Evolutionary conservation across 2,329 filamentous ascomycete genomes (phyloP).

Genomic region (Colletotrichum sp.): DNA sequence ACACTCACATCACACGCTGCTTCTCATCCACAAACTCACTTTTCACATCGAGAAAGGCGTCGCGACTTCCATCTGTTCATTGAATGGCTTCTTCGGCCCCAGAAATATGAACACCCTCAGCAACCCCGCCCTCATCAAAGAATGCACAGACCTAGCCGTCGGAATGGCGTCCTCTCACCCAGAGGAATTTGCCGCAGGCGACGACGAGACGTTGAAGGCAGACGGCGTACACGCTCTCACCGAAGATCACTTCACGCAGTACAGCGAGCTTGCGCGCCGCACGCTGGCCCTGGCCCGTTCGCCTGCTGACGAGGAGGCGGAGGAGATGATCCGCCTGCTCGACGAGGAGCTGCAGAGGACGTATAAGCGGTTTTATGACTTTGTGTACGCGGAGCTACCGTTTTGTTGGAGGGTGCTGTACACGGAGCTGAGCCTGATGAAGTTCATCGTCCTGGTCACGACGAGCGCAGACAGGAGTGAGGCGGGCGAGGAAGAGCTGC

Average conservation of each 20-base stretch:
- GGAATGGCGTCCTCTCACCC: neutral
- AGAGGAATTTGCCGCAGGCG: neutral
- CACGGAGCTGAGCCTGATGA: constrained; percentile 72
- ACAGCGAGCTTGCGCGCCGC: neutral
- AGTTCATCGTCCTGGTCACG: constrained; percentile 42
- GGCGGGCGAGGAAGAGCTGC: constrained; percentile 25
- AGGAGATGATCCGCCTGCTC: neutral
- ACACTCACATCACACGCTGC: neutral
- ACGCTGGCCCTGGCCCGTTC: neutral
- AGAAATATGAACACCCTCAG: neutral
- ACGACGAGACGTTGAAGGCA: neutral
- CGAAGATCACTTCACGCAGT: neutral
- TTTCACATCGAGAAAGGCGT: fast-evolving
- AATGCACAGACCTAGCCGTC: neutral
- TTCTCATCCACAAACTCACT: neutral
- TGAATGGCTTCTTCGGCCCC: neutral
- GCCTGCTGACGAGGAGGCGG: neutral
- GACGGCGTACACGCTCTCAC: neutral
- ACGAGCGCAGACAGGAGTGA: neutral
- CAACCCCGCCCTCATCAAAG: neutral
- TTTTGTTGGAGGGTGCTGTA: constrained; percentile 74
- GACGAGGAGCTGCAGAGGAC: constrained; percentile 7
- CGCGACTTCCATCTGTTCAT: fast-evolving
- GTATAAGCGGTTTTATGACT: constrained; percentile 63
- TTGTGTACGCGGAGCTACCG: constrained; percentile 70